These are phyloP conservation scores for Aspergillus indologenus DNA, from an alignment of 495 filamentous ascomycete species.

Conservation along the genomic window DNA sequence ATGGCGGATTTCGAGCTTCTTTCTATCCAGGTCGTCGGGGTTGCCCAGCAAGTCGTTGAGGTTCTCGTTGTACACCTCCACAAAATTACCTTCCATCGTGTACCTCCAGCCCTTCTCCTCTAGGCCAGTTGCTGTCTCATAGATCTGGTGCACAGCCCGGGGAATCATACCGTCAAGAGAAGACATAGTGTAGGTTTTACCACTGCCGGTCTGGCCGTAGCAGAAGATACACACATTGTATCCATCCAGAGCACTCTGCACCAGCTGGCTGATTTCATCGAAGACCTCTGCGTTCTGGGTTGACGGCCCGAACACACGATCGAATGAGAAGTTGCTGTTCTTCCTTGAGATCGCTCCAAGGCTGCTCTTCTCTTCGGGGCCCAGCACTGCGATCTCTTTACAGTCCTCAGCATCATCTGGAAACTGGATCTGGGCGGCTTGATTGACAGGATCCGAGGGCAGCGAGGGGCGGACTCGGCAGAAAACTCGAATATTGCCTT, in stretches of 20 bases:
- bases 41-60: conserved; percentile 87
- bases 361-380: conserved; percentile 78
- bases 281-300: conserved; percentile 85
- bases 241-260: conserved; percentile 93
- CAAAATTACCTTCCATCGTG: conserved; percentile 88
- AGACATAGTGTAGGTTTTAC: conserved; percentile 97
- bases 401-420: conserved; percentile 74
- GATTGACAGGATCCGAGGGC: conserved; percentile 50
- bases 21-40: conserved; percentile 72
- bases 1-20: conserved; percentile 90
- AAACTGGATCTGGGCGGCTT: conserved; percentile 67
- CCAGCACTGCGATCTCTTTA: conserved; percentile 80
- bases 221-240: conserved; percentile 99
- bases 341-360: conserved; percentile 71
- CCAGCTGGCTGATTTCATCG: conserved; percentile 94
- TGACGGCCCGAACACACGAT: conserved; percentile 81
- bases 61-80: conserved; percentile 99
- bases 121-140: conserved; percentile 74
- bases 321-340: conserved; percentile 84
- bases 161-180: conserved; percentile 94
- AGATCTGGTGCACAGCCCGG: conserved; percentile 86
- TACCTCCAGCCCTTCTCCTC: conserved; percentile 93
- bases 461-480: conserved; percentile 89
- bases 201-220: conserved; percentile 95
- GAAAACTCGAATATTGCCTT: conserved; percentile 98